phyloP scores from a whole-genome alignment of 2,329 filamentous ascomycete species.

The Calonectria fujianensis region DNA sequence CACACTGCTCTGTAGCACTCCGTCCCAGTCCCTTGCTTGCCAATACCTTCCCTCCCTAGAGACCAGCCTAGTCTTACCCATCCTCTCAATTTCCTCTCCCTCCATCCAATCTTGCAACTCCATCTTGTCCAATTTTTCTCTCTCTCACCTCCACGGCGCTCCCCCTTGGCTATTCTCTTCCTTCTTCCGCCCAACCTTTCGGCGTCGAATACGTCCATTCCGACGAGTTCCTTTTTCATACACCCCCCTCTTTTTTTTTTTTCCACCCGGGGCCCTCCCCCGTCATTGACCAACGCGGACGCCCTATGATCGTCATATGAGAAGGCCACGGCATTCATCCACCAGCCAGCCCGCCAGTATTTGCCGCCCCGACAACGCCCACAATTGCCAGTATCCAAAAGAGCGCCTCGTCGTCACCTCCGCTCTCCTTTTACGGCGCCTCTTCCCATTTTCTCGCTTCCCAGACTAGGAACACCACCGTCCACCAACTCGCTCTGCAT shows the following conservation, averaged over 20 bases:
- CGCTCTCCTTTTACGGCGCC: background rate
- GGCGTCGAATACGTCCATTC: conserved; percentile 16
- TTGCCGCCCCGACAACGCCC: conserved; percentile 26
- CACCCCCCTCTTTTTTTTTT: conserved; percentile 8
- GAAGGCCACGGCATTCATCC: conserved; percentile 33
- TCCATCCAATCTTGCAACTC: conserved; percentile 29
- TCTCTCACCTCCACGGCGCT: background rate
- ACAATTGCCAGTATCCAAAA: conserved; percentile 15
- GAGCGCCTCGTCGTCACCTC: conserved; percentile 13
- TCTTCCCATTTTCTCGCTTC: background rate
- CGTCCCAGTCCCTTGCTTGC: conserved; percentile 29
- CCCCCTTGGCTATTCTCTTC: background rate
- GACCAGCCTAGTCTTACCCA: conserved; percentile 18
- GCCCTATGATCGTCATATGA: conserved; percentile 37
- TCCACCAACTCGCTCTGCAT: conserved; percentile 11
- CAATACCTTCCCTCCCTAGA: conserved; percentile 19
- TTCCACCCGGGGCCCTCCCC: background rate
- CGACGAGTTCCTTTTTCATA: background rate
- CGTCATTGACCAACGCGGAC: conserved; percentile 16
- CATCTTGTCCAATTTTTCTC: conserved; percentile 18
- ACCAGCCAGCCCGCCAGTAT: conserved; percentile 28
- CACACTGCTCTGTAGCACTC: conserved; percentile 6
- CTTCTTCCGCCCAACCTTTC: conserved; percentile 21
- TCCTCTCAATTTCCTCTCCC: conserved; percentile 30
- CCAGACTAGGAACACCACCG: background rate